These are phyloP conservation scores for Carpinus fangiana DNA, from an alignment of 306 rosid species.

Conservation along the genomic window DNA sequence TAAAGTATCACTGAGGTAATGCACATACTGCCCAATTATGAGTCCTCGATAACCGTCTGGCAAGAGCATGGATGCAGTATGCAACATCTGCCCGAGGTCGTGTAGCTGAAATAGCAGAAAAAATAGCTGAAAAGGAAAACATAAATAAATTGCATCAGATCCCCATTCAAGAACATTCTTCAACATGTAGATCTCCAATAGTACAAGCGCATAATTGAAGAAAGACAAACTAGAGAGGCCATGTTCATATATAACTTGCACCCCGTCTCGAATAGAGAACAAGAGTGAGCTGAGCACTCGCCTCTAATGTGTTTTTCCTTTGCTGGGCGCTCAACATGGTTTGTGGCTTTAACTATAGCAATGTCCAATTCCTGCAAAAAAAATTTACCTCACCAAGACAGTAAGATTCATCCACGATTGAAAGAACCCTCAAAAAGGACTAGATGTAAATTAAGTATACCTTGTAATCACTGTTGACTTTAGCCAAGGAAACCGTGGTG, in stretches of 20 bases:
- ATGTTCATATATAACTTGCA: conserved; percentile 1
- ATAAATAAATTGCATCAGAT: conserved; percentile 28
- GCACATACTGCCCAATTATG: conserved; percentile 98
- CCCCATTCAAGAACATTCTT: conserved; percentile 23
- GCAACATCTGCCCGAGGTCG: conserved; percentile 99
- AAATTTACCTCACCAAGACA: conserved; percentile 23
- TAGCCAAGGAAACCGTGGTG: conserved; percentile 96
- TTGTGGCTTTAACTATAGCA: conserved; percentile 89
- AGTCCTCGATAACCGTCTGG: conserved; percentile 86
- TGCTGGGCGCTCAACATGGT: conserved; percentile 91
- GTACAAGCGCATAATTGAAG: conserved; percentile 9
- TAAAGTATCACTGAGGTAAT: conserved; percentile 21
- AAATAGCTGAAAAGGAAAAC: conserved; percentile 69
- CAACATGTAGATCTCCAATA: conserved; percentile 12
- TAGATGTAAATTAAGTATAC: conserved; percentile 32
- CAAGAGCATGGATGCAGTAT: conserved; percentile 95
- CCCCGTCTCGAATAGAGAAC: conserved; percentile 3
- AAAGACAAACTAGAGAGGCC: conserved; percentile 13
- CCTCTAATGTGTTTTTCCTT: conserved; percentile 93
- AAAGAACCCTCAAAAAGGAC: conserved; percentile 6
- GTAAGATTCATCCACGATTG: conserved; percentile 9
- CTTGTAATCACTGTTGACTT: conserved; percentile 99
- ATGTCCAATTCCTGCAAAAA: conserved; percentile 89
- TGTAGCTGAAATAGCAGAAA: conserved; percentile 94
- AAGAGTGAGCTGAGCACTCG: conserved; percentile 28